phyloP scores from a whole-genome alignment of 202 grass and related monocot species.

The Carex sylvatica region DNA sequence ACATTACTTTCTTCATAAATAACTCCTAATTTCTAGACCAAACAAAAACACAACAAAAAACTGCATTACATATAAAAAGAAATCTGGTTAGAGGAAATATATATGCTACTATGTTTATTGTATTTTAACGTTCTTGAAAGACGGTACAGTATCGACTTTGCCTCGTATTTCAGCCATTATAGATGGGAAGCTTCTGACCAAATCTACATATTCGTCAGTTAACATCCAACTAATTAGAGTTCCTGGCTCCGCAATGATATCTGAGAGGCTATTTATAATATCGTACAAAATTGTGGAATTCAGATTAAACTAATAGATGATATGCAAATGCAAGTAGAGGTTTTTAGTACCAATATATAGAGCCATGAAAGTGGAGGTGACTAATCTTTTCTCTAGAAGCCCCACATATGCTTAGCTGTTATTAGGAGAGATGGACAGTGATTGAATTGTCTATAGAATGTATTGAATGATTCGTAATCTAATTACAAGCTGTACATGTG shows the following conservation, averaged over 20 bases:
- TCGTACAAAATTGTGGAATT: background rate
- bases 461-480: too few relatives aligned
- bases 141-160: background rate
- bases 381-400: background rate
- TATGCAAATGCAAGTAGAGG: too few relatives aligned
- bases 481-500: too few relatives aligned
- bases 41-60: background rate
- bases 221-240: background rate
- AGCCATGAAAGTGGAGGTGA: background rate
- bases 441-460: too few relatives aligned
- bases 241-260: background rate
- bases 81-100: background rate
- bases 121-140: background rate
- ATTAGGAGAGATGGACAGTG: too few relatives aligned
- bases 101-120: background rate
- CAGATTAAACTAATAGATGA: too few relatives aligned
- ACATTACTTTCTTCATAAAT: background rate
- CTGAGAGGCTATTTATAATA: background rate
- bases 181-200: background rate
- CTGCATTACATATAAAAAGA: too few relatives aligned
- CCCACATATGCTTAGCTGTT: too few relatives aligned
- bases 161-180: slow-evolving; percentile 15
- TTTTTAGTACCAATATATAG: background rate
- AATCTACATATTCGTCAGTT: background rate
- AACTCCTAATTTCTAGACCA: background rate